These are phyloP conservation scores for Macaranga tanarius DNA, from an alignment of 441 rosid genomes.

Conservation along the genomic window DNA sequence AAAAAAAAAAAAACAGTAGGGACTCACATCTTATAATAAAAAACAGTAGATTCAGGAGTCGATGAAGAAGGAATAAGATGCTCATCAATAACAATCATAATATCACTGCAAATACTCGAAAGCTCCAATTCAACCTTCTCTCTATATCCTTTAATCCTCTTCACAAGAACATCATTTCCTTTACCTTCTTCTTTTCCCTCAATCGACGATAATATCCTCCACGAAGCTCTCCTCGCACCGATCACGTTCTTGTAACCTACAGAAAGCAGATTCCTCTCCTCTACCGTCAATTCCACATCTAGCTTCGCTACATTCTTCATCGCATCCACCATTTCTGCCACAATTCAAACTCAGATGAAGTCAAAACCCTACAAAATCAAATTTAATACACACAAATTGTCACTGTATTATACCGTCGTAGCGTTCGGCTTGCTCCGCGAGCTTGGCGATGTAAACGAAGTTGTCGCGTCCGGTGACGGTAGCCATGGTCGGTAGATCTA, in stretches of 20 bases:
- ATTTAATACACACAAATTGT: background rate
- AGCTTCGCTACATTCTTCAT: constrained; percentile 73
- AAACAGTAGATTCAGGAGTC: constrained; percentile 42
- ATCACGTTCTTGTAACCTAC: constrained; percentile 46
- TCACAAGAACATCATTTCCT: constrained; percentile 39
- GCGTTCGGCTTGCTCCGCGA: constrained; percentile 57
- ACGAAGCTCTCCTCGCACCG: constrained; percentile 46
- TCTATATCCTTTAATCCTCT: constrained; percentile 46
- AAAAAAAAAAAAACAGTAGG: background rate
- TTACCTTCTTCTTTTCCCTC: constrained; percentile 44
- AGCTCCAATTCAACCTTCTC: constrained; percentile 44
- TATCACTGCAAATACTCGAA: constrained; percentile 38
- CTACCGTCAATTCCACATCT: constrained; percentile 66
- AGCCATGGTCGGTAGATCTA: constrained; percentile 30
- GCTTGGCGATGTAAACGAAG: constrained; percentile 65
- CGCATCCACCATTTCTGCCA: constrained; percentile 67
- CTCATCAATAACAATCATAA: constrained; percentile 46
- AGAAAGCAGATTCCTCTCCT: constrained; percentile 45
- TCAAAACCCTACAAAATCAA: constrained; percentile 8
- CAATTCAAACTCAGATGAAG: background rate
- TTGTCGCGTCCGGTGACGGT: constrained; percentile 52
- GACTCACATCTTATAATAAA: constrained; percentile 40
- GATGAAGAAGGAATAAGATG: constrained; percentile 46
- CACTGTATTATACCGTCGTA: constrained; percentile 37
- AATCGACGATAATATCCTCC: constrained; percentile 51